Evolutionary conservation across 139 green algal species (phyloP).

Genomic region (Edaphochlamys debaryana): DNA sequence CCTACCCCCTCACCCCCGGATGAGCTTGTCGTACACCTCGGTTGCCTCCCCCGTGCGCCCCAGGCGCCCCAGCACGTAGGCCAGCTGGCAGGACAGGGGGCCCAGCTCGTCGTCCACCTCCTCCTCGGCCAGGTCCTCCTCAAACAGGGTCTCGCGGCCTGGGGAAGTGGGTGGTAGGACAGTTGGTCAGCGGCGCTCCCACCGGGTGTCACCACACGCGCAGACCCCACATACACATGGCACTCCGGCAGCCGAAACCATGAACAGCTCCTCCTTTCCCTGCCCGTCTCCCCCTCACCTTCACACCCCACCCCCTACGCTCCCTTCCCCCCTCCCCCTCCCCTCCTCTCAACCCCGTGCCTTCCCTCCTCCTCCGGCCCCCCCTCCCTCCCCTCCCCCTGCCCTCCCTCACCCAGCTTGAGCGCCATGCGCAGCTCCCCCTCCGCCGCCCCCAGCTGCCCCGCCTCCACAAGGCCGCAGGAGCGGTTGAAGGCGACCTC

Average conservation of each 20-base stretch:
- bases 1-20: conserved; percentile 32
- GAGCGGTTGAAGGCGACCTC: conserved; percentile 88
- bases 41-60: conserved; percentile 58
- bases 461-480: conserved; percentile 71
- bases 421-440: conserved; percentile 78
- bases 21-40: conserved; percentile 55
- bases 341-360: background rate
- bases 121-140: conserved; percentile 87
- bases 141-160: conserved; percentile 88
- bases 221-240: too few relatives aligned
- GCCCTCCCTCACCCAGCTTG: conserved; percentile 64
- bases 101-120: conserved; percentile 90
- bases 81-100: conserved; percentile 84
- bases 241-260: too few relatives aligned
- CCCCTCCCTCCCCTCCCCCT: background rate
- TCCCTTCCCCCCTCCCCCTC: too few relatives aligned
- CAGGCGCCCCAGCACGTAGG: conserved; percentile 71
- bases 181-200: too few relatives aligned
- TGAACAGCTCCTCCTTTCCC: too few relatives aligned
- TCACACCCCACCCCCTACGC: too few relatives aligned
- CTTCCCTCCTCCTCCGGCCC: background rate
- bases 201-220: too few relatives aligned
- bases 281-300: too few relatives aligned
- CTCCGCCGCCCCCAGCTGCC: conserved; percentile 71
- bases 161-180: background rate